A percentile compares a stretch with the other conserved stretches of the same genome.
phyloP scores from a whole-genome alignment of 169 alveolate species.

The Pseudocohnilembus persalinus region DNA sequence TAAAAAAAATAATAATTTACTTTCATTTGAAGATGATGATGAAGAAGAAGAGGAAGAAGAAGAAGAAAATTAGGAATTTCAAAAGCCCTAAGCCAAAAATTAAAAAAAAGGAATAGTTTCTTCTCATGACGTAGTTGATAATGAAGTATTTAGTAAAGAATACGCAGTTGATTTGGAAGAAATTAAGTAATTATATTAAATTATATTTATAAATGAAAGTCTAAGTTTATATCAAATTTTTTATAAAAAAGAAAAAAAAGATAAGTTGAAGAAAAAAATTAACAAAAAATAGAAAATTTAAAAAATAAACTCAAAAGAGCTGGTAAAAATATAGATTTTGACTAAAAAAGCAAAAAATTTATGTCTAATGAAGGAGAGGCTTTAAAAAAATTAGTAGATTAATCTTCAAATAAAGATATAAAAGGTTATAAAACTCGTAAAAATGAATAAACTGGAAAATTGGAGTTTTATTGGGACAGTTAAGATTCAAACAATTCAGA shows the following conservation, averaged over 20 bases:
- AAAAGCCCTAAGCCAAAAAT: slow-evolving; percentile 35
- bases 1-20: slow-evolving; percentile 53
- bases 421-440: slow-evolving; percentile 11
- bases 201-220: slow-evolving; percentile 28
- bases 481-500: slow-evolving; percentile 14
- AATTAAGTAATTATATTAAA: slow-evolving; percentile 38
- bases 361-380: slow-evolving; percentile 40
- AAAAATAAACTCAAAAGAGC: slow-evolving; percentile 32
- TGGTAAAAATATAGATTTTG: slow-evolving; percentile 25
- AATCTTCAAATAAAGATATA: slow-evolving; percentile 14
- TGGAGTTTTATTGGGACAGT: slow-evolving; percentile 10
- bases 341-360: slow-evolving; percentile 44
- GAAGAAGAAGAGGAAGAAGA: slow-evolving; percentile 53
- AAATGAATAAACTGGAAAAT: slow-evolving; percentile 22
- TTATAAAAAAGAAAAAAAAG: slow-evolving; percentile 1
- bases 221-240: slow-evolving; percentile 19
- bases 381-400: slow-evolving; percentile 4
- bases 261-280: slow-evolving; percentile 21
- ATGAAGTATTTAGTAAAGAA: slow-evolving; percentile 51
- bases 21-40: slow-evolving; percentile 65
- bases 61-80: slow-evolving; percentile 40
- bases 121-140: slow-evolving; percentile 47
- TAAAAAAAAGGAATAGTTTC: slow-evolving; percentile 26
- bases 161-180: slow-evolving; percentile 38
- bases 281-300: slow-evolving; percentile 39